phyloP scores from a whole-genome alignment of 2,329 filamentous ascomycete species.

The Furcasterigmium furcatum region DNA sequence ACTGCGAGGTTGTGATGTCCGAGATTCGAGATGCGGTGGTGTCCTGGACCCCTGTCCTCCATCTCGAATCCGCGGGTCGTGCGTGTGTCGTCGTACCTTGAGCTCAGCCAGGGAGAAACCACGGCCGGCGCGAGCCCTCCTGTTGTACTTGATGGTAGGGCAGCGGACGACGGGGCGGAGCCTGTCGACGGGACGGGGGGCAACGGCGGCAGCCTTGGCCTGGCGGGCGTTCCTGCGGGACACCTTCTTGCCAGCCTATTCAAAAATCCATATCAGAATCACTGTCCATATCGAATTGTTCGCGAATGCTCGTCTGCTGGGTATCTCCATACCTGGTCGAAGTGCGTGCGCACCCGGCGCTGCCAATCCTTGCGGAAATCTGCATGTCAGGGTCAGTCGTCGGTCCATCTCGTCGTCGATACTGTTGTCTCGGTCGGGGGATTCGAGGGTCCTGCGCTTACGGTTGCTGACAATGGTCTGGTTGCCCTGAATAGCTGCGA shows the following conservation, averaged over 20 bases:
- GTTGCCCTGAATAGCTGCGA: slow-evolving; percentile 96
- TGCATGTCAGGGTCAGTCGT: slow-evolving; percentile 44
- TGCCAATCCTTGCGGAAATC: slow-evolving; percentile 99
- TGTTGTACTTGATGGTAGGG: slow-evolving; percentile 99
- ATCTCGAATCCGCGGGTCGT: neutral
- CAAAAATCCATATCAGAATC: slow-evolving; percentile 15
- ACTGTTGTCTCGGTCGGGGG: slow-evolving; percentile 17
- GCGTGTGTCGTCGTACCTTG: slow-evolving; percentile 65
- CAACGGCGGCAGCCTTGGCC: slow-evolving; percentile 91
- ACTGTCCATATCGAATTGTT: slow-evolving; percentile 14
- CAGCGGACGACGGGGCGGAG: slow-evolving; percentile 95
- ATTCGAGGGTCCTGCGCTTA: slow-evolving; percentile 53
- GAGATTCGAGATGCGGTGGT: slow-evolving; percentile 5
- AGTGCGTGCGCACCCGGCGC: slow-evolving; percentile 97
- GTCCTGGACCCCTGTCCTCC: neutral
- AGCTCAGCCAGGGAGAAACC: slow-evolving; percentile 97
- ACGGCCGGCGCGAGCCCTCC: slow-evolving; percentile 91
- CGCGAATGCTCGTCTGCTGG: slow-evolving; percentile 2
- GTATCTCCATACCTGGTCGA: slow-evolving; percentile 85
- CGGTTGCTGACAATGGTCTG: slow-evolving; percentile 97
- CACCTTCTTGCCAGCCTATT: slow-evolving; percentile 91
- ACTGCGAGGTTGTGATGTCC: slow-evolving; percentile 11
- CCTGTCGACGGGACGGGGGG: slow-evolving; percentile 95
- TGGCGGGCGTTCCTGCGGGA: slow-evolving; percentile 87
- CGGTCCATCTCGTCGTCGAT: slow-evolving; percentile 22